Percentiles rank a stretch among this genome's conserved stretches.
These are phyloP conservation scores for Casuarina equisetifolia DNA, from an alignment of 306 rosid genomes.

Conservation along the genomic window DNA sequence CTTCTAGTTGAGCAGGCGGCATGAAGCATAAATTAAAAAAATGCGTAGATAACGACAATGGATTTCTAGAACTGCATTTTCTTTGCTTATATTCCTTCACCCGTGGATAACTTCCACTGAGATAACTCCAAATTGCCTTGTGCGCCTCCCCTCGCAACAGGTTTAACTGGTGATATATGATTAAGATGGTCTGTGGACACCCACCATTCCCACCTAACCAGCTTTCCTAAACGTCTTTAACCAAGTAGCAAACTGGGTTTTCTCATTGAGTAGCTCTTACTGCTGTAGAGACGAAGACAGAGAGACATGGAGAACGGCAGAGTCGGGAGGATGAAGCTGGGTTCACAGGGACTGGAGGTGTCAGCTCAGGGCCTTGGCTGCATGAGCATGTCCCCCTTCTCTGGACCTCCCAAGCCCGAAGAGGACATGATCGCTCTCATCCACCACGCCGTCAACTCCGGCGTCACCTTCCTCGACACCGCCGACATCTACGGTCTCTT, in stretches of 20 bases:
- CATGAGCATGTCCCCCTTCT: constrained; percentile 67
- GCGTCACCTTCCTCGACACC: constrained; percentile 68
- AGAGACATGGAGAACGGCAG: constrained; percentile 15
- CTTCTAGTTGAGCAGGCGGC: too few species aligned
- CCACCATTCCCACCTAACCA: constrained; percentile 37
- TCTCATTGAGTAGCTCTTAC: constrained; percentile 22
- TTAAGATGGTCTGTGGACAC: constrained; percentile 7
- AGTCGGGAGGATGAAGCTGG: constrained; percentile 37
- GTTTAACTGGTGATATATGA: too few species aligned
- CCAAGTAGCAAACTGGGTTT: too few species aligned
- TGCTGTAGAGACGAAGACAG: not conserved
- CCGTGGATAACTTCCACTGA: too few species aligned
- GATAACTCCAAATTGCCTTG: too few species aligned
- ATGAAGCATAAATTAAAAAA: too few species aligned
- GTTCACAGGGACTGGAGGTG: constrained; percentile 41
- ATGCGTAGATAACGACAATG: too few species aligned
- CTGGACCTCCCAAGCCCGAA: constrained; percentile 64
- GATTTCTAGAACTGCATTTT: too few species aligned
- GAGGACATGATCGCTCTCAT: constrained; percentile 64
- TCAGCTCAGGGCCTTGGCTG: constrained; percentile 55
- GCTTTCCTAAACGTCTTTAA: constrained; percentile 20
- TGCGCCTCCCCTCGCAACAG: too few species aligned
- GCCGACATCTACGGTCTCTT: constrained; percentile 55
- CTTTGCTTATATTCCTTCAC: too few species aligned
- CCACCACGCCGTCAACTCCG: constrained; percentile 52